Base-by-base conservation (phyloP, 2,329 filamentous ascomycete species). In the Plenodomus biglobosus region DNA sequence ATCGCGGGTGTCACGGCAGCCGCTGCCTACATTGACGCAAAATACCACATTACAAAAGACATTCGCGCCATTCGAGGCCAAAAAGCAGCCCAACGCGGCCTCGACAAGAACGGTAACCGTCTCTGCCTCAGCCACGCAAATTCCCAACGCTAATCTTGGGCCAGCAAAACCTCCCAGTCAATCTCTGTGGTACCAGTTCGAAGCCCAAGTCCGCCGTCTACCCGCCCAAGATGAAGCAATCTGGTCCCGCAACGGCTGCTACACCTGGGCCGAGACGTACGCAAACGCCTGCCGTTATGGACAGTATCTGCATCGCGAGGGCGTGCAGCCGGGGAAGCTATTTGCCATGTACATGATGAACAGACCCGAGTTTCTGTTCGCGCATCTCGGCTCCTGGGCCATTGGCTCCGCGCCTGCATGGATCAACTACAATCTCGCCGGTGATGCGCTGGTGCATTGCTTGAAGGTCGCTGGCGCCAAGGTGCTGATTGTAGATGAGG, bases 291-390 rank as follows among this genome's bases (percentile, higher is more conserved):
- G 68, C 40, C 66, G 69, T 35, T 72, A 71, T 48, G 69, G 58
- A 18, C 66, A 70, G 45, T 72, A 59, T 50, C 65, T 73, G 50
- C 56, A 64, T 20, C 56, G 64, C 32, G 56, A 77, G 1, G 84
- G 82, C 3, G 79, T 88, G 16, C 73, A 77, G 59, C 78, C 80
- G 0, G 78, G 80, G 3, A 78, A 87, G 27, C 73, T 87, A 1
- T 84, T 88, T 1, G 82, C 79, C 3, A 76, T 89, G 50, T 87
- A 85, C 68, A 80, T 88, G 68, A 79, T 77, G 59, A 90, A 89
- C 66, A 81, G 82, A 13, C 78, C 83, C 0, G 85, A 89, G 46
- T 88, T 88, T 56, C 60, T 86, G 8, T 81, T 87, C 40, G 79
- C 80, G 2, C 86, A 85, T 81, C 63, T 88, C 35, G 86, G 81